These are phyloP conservation scores for Saccharomyces hybrid DNA, from an alignment of 1,139 yeast genomes.

Conservation along the genomic window DNA sequence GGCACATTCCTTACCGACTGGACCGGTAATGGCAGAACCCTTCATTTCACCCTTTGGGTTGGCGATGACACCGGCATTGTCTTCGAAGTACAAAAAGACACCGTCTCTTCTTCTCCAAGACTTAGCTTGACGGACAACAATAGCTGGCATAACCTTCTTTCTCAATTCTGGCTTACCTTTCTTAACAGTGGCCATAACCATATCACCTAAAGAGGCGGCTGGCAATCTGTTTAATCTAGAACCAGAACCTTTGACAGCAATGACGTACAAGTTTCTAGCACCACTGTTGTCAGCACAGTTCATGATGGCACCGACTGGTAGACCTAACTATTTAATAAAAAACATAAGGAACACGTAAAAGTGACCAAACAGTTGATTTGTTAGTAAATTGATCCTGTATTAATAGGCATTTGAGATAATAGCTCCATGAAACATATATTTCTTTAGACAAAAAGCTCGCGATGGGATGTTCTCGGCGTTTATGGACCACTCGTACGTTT, in stretches of 20 bases:
- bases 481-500: too few species aligned
- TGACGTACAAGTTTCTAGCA: conserved; percentile 98
- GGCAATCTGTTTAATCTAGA: conserved; percentile 99
- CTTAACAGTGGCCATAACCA: conserved; percentile 99
- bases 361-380: conserved; percentile 6
- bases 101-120: conserved; percentile 99
- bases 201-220: conserved; percentile 99
- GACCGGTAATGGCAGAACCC: conserved; percentile 99
- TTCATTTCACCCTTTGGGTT: conserved; percentile 99
- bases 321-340: conserved; percentile 63
- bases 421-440: not conserved
- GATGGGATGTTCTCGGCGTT: not conserved
- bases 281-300: conserved; percentile 99
- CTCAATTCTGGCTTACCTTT: conserved; percentile 99
- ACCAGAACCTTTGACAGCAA: conserved; percentile 99
- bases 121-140: conserved; percentile 98
- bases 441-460: not conserved
- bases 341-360: conserved; percentile 2
- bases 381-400: conserved; percentile 15
- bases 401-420: too few species aligned
- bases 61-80: conserved; percentile 99
- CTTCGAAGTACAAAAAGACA: conserved; percentile 99
- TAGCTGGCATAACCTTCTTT: conserved; percentile 99
- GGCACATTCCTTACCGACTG: conserved; percentile 99
- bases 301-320: conserved; percentile 99